Conservation (phyloP, 2,329 filamentous ascomycete species). For the Hirsutella minnesotensis region DNA sequence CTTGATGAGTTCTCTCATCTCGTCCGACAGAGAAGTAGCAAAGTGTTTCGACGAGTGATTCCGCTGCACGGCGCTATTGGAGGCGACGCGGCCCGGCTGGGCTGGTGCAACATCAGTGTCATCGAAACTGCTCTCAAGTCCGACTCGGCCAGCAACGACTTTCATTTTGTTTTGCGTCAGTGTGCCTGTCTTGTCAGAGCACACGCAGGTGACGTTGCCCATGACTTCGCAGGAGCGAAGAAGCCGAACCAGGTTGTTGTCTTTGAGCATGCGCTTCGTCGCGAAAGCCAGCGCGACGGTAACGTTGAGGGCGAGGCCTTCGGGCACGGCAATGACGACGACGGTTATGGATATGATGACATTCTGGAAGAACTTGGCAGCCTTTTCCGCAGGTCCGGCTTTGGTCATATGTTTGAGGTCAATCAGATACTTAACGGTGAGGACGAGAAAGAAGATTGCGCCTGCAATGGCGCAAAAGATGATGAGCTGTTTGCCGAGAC, state of each 20-base stretch:
- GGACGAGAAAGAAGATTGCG: slow-evolving; percentile 27
- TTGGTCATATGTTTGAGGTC: slow-evolving; percentile 19
- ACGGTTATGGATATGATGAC: slow-evolving; percentile 48
- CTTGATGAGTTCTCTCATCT: slow-evolving; percentile 24
- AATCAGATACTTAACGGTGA: slow-evolving; percentile 27
- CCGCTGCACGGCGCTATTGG: slow-evolving; percentile 10
- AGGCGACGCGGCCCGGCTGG: slow-evolving; percentile 10
- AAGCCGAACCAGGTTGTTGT: slow-evolving; percentile 49
- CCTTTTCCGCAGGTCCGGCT: slow-evolving; percentile 33
- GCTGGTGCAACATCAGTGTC: slow-evolving; percentile 16
- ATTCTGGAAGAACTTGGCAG: slow-evolving; percentile 44
- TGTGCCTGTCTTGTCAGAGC: slow-evolving; percentile 56
- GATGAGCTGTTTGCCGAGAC: slow-evolving; percentile 63
- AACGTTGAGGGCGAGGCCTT: slow-evolving; percentile 48
- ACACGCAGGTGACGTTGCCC: slow-evolving; percentile 52
- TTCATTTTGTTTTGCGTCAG: slow-evolving; percentile 54
- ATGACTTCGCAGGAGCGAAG: slow-evolving; percentile 50
- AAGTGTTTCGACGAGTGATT: slow-evolving; percentile 16
- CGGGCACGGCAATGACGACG: slow-evolving; percentile 47
- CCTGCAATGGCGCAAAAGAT: slow-evolving; percentile 28
- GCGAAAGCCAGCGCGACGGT: slow-evolving; percentile 51
- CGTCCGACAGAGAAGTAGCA: slow-evolving; percentile 17
- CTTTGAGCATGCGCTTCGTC: slow-evolving; percentile 49
- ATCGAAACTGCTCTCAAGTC: slow-evolving; percentile 24
- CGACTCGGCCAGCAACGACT: slow-evolving; percentile 44